Conservation (phyloP, 768 basidiomycete genomes). For the Auricularia sp. region DNA sequence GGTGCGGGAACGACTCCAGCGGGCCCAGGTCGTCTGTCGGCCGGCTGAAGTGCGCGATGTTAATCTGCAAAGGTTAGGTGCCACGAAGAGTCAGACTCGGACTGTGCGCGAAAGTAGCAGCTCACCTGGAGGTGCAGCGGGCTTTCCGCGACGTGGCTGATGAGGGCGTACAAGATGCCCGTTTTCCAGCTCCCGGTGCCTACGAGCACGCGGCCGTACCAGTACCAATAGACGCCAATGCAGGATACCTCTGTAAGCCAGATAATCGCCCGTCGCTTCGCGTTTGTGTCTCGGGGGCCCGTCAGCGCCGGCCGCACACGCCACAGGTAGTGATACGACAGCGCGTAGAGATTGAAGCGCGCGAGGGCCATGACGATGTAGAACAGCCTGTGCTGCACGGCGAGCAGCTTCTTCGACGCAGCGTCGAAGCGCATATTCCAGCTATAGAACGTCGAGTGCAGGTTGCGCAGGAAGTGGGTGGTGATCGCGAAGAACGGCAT, state of each 20-base stretch:
- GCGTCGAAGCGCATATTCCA: conserved; percentile 72
- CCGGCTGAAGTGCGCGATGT: conserved; percentile 94
- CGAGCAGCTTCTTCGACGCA: conserved; percentile 54
- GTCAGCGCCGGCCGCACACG: conserved; percentile 15
- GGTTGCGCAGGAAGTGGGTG: conserved; percentile 68
- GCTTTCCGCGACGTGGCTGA: conserved; percentile 78
- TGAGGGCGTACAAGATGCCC: conserved; percentile 61
- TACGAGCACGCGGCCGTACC: conserved; percentile 66
- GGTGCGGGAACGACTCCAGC: conserved; percentile 80
- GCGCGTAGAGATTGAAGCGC: conserved; percentile 89
- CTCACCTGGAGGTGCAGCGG: conserved; percentile 90
- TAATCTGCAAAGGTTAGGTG: conserved; percentile 46
- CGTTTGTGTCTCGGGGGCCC: conserved; percentile 44
- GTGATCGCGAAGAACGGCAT: conserved; percentile 94
- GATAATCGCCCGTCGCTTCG: conserved; percentile 46
- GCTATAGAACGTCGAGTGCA: conserved; percentile 94
- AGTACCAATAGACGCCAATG: conserved; percentile 76
- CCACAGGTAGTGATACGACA: conserved; percentile 69
- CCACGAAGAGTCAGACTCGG: neutral
- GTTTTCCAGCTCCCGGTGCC: conserved; percentile 64
- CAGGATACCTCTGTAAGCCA: conserved; percentile 69
- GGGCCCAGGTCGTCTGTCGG: conserved; percentile 91
- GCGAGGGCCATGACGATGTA: conserved; percentile 84
- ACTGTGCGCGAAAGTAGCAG: conserved; percentile 1
- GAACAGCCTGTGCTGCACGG: conserved; percentile 84